A percentile compares a stretch with the other conserved stretches of the same genome.
These are phyloP conservation scores for Anthostomella pinea DNA, from an alignment of 2,329 filamentous ascomycete species.

Conservation along the genomic window DNA sequence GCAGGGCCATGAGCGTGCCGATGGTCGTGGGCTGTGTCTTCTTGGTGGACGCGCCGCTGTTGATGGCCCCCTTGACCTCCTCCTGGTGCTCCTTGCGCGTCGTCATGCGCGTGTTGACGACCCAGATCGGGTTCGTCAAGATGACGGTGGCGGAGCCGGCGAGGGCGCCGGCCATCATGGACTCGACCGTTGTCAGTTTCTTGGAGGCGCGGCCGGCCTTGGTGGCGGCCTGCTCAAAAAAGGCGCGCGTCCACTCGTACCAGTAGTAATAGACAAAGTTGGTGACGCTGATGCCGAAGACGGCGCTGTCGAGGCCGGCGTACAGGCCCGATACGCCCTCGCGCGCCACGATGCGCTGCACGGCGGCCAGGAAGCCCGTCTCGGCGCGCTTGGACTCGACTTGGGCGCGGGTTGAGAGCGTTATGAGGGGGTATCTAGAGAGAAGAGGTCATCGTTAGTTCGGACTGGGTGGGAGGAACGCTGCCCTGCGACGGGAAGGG, in stretches of 20 bases:
- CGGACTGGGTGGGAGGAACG: too few species aligned
- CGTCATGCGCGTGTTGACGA: slow-evolving; percentile 97
- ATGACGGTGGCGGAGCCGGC: slow-evolving; percentile 93
- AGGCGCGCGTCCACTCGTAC: slow-evolving; percentile 94
- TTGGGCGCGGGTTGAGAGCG: slow-evolving; percentile 93
- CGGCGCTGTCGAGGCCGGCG: slow-evolving; percentile 85
- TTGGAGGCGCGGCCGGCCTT: slow-evolving; percentile 70
- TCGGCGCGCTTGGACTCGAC: slow-evolving; percentile 94
- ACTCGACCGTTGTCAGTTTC: slow-evolving; percentile 87
- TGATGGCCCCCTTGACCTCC: slow-evolving; percentile 33
- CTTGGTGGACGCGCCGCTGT: slow-evolving; percentile 34
- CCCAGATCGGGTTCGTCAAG: slow-evolving; percentile 98
- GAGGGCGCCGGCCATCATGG: slow-evolving; percentile 91
- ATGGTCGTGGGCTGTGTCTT: slow-evolving; percentile 69
- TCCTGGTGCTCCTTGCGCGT: slow-evolving; percentile 64
- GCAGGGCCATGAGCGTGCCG: slow-evolving; percentile 73
- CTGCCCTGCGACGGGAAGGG: too few species aligned
- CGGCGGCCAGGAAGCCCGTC: slow-evolving; percentile 77
- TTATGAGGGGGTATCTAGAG: slow-evolving; percentile 86
- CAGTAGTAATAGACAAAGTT: slow-evolving; percentile 99
- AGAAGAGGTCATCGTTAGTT: slow-evolving; percentile 7
- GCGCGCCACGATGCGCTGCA: slow-evolving; percentile 82
- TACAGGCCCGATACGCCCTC: slow-evolving; percentile 90
- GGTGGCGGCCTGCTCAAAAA: slow-evolving; percentile 76
- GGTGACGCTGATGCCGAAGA: slow-evolving; percentile 97